Evolutionary conservation across 371 early-diverging fungal genomes (phyloP).

Genomic region (Furculomyces boomerangus): DNA sequence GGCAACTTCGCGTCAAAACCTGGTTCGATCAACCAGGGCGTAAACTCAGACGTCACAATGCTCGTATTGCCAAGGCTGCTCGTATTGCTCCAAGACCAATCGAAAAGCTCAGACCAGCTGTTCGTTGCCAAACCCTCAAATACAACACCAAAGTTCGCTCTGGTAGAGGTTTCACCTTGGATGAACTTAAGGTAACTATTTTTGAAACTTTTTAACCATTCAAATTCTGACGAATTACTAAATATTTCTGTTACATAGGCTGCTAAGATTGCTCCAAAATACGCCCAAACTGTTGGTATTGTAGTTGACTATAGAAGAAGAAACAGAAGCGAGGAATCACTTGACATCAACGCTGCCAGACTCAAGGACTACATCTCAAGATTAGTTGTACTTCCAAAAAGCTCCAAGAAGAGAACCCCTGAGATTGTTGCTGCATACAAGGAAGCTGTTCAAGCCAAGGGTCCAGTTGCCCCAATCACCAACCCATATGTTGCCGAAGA

Average conservation of each 20-base stretch:
- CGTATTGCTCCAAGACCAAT: constrained; percentile 92
- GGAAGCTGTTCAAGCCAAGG: constrained; percentile 13
- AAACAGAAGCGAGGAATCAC: constrained; percentile 91
- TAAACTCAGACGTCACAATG: constrained; percentile 77
- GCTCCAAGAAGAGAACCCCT: constrained; percentile 60
- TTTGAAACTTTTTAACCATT: background rate
- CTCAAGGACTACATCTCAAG: constrained; percentile 91
- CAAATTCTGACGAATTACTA: background rate
- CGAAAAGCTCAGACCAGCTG: constrained; percentile 95
- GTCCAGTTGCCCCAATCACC: constrained; percentile 34
- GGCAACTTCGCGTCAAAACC: constrained; percentile 93
- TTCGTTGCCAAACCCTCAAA: constrained; percentile 93
- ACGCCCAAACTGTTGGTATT: constrained; percentile 95
- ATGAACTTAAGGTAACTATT: constrained; percentile 94
- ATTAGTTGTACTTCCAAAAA: constrained; percentile 87
- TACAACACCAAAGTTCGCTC: constrained; percentile 98
- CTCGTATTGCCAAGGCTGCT: constrained; percentile 90
- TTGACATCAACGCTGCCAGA: constrained; percentile 90
- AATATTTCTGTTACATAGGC: constrained; percentile 28
- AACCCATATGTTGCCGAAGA: constrained; percentile 45
- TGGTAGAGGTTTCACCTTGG: constrained; percentile 98
- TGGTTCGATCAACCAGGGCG: constrained; percentile 99
- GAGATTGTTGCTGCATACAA: constrained; percentile 50
- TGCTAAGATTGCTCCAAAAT: constrained; percentile 87
- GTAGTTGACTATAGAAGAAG: constrained; percentile 97